phyloP scores from a whole-genome alignment of 2,329 filamentous ascomycete genomes.

The Amauroascus niger region DNA sequence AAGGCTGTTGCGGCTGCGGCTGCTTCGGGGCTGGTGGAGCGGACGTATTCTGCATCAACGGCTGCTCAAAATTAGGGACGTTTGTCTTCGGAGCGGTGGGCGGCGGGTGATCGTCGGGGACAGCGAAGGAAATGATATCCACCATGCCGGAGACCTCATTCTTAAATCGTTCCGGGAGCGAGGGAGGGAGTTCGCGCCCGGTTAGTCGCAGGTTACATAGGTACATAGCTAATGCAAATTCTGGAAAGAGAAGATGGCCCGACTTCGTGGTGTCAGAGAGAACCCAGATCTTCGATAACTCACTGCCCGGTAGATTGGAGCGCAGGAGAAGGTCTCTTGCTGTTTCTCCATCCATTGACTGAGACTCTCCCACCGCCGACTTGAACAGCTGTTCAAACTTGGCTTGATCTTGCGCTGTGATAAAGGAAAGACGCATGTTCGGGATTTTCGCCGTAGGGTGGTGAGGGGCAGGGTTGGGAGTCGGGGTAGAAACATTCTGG shows the following conservation, averaged over 20 bases:
- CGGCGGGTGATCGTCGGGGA: constrained; percentile 60
- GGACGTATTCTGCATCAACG: constrained; percentile 41
- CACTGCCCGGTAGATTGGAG: constrained; percentile 77
- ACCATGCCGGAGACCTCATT: constrained; percentile 99
- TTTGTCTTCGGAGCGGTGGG: constrained; percentile 50
- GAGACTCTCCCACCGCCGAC: constrained; percentile 74
- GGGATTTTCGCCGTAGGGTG: constrained; percentile 72
- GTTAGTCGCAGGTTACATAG: constrained; percentile 89
- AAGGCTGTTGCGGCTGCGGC: constrained; percentile 60
- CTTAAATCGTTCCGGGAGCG: constrained; percentile 72
- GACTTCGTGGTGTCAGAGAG: constrained; percentile 92
- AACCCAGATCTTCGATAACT: constrained; percentile 89
- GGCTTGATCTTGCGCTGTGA: constrained; percentile 85
- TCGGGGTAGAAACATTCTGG: constrained; percentile 39
- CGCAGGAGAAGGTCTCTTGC: constrained; percentile 80
- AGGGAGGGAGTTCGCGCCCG: constrained; percentile 66
- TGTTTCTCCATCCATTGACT: constrained; percentile 85
- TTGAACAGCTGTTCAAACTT: constrained; percentile 98
- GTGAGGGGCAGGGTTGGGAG: constrained; percentile 51
- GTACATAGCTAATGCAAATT: constrained; percentile 97
- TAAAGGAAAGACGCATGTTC: constrained; percentile 88
- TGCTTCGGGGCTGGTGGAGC: constrained; percentile 50
- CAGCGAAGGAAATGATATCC: constrained; percentile 93
- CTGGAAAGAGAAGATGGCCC: constrained; percentile 90
- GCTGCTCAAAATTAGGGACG: constrained; percentile 59